Base-by-base conservation (phyloP, 768 basidiomycete genomes). In the Porpolomopsis calyptriformis region DNA sequence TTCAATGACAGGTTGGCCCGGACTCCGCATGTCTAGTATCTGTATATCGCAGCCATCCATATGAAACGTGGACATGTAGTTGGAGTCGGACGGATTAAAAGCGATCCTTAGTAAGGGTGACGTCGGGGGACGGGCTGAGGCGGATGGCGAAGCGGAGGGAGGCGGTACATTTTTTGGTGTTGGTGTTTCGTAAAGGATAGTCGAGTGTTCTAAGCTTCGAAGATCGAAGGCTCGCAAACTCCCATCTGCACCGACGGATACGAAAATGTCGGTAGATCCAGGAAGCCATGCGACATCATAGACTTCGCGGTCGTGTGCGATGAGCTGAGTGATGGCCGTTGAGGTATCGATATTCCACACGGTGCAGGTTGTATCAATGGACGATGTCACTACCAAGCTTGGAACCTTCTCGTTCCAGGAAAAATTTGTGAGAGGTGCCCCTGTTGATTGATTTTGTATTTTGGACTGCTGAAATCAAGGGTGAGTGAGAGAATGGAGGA, bases 211-310 rank as follows among this genome's bases (percentile, higher is more conserved):
- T 37, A 99, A 74, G 54, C 87, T 89, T 40, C 96, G 82, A 46
- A 99, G 71, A 64, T 99, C 96, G 63, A 98, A 99, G 10, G 94
- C 93, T 43, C 96, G 86, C 42, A 98, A 68, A 52, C 86, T 90
- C 9, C 96, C 96, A 59, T 99, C 96, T 24, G 94, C 94, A 19
- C 96, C 96, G 20, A 98, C 96, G 4, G 92, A 96, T 29, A 97
- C 92, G 60, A 99, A 99, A 53, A 97, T 90, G 60, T 98, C 92
- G 10, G 89, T 90, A 7, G 90, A 93, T 20, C 82, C 78, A 4
- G 96, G 96, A 10, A 97, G 76, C 94, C 96, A 99, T n/a, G 91
- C 92, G 34, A 96, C 92, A 60, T 97, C 92, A 66, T 93, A 94
- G 11, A 91, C 92, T 66, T 93, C 85, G 39, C 88, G 80, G 70